These are phyloP conservation scores for Linum usitatissimum DNA, from an alignment of 345 rosid genomes.

Conservation along the genomic window DNA sequence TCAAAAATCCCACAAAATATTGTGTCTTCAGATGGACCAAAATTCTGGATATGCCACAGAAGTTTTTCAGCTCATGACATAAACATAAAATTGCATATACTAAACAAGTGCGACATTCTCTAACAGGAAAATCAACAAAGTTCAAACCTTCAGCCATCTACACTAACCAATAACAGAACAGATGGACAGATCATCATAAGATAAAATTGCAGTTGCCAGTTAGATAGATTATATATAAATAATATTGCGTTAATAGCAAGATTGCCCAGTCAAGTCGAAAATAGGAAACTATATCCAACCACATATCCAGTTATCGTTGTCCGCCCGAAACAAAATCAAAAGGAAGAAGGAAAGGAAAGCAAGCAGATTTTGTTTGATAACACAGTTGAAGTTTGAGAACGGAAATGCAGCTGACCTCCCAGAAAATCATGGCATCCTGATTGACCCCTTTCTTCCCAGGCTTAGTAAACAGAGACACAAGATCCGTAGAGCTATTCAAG, in stretches of 20 bases:
- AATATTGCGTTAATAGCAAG: too few relatives aligned
- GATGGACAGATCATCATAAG: neutral
- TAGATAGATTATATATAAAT: too few relatives aligned
- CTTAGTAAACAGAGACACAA: slow-evolving; percentile 9
- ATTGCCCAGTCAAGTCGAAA: too few relatives aligned
- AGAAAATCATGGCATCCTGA: slow-evolving; percentile 12
- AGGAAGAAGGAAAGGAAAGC: too few relatives aligned
- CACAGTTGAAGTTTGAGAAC: neutral
- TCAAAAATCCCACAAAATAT: slow-evolving; percentile 95
- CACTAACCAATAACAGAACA: too few relatives aligned
- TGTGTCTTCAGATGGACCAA: slow-evolving; percentile 72
- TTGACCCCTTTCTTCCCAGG: slow-evolving; percentile 14
- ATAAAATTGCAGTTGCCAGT: too few relatives aligned
- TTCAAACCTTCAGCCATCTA: too few relatives aligned
- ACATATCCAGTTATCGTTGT: too few relatives aligned
- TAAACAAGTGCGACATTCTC: neutral
- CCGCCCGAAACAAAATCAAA: too few relatives aligned
- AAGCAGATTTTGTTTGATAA: too few relatives aligned
- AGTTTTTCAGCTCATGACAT: neutral
- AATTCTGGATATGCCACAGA: slow-evolving; percentile 36
- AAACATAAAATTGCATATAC: neutral
- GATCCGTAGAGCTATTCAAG: neutral
- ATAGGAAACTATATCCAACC: too few relatives aligned
- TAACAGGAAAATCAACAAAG: too few relatives aligned
- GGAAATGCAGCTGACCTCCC: slow-evolving; percentile 5